Conservation (phyloP, 768 basidiomycete species). For the Xanthoconium purpureum region DNA sequence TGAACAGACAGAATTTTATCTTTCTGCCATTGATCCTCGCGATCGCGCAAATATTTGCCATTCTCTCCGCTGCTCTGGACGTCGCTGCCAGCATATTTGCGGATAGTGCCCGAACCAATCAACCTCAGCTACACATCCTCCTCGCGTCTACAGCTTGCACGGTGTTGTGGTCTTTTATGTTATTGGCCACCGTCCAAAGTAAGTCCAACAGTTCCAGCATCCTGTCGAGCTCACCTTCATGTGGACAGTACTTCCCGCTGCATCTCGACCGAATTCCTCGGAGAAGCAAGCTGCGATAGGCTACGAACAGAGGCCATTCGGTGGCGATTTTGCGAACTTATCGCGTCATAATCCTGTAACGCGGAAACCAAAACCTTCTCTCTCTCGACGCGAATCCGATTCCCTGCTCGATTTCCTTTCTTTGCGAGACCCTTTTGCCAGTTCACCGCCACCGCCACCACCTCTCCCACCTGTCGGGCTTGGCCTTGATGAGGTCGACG, state of each 20-base stretch:
- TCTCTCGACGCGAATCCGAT: conserved; percentile 25
- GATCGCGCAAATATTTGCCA: conserved; percentile 22
- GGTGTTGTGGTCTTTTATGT: conserved; percentile 23
- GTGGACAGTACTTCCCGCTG: conserved; percentile 19
- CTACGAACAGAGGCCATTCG: neutral
- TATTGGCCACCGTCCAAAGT: conserved; percentile 23
- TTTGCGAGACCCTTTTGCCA: conserved; percentile 34
- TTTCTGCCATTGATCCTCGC: conserved; percentile 13
- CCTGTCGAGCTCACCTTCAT: conserved; percentile 6
- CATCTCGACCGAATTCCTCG: conserved; percentile 2
- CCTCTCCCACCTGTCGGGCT: conserved; percentile 28
- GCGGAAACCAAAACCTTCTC: conserved; percentile 16
- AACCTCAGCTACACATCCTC: conserved; percentile 7
- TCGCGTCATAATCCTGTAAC: neutral
- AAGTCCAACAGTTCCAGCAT: conserved; percentile 3
- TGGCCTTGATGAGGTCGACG: conserved; percentile 28
- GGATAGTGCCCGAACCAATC: neutral
- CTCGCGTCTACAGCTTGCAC: conserved; percentile 21
- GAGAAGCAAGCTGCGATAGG: conserved; percentile 4
- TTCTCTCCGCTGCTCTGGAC: conserved; percentile 22
- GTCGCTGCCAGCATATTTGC: conserved; percentile 13
- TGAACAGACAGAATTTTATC: neutral
- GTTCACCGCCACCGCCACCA: conserved; percentile 32
- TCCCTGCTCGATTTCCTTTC: conserved; percentile 33
- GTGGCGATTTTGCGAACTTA: neutral